Base-by-base conservation (phyloP, 495 filamentous ascomycete species). In the Penicillium chermesinum region DNA sequence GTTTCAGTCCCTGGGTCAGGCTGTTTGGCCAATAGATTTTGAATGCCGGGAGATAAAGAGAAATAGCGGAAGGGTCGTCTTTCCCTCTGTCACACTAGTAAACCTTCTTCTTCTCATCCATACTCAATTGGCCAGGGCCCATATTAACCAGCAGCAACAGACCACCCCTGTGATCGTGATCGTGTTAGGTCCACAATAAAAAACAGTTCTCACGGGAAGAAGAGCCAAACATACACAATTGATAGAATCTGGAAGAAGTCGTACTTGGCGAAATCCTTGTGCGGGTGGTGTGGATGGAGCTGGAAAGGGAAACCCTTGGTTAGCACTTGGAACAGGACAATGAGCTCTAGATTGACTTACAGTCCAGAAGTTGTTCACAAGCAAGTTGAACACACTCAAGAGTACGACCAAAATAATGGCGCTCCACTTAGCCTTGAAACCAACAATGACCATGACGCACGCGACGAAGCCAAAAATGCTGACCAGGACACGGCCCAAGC, bases 101-200 rank as follows among this genome's bases (percentile, higher is more conserved):
- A 52, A 98, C 93, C 80, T 98, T 98, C 85, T 98, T 98, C 85
- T 98, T 98, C 80, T 97, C 94, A 67, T 98, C 93, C 70, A 98
- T 89, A 66, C 87, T 94, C 74, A 96, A 85, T 70, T 95, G 88
- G 39, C 93, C 93, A 10, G 93, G 94, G 45, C 93, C 93, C 83
- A 91, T 96, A 81, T 98, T 98, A 69, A 96, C 89, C 46, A 98
- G 79, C 48, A 98, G 83, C 39, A 98, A 76, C 38, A 98, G 84
- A 59, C 93, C 93, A 46, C 93, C 93, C 50, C 83, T 87, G 25
- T 41, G 18, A 41, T 35, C 13, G 30, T 3, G 47, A 63, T 66
- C 66, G 64, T 27, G 18, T n/a, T 18, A 9, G 12, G 1, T 13
- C 22, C 14, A n/a, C 30, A 5, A 19, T 1, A 37, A 13, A 52